phyloP scores from a whole-genome alignment of 371 early-diverging fungal genomes.

The Dichotomocladium elegans region DNA sequence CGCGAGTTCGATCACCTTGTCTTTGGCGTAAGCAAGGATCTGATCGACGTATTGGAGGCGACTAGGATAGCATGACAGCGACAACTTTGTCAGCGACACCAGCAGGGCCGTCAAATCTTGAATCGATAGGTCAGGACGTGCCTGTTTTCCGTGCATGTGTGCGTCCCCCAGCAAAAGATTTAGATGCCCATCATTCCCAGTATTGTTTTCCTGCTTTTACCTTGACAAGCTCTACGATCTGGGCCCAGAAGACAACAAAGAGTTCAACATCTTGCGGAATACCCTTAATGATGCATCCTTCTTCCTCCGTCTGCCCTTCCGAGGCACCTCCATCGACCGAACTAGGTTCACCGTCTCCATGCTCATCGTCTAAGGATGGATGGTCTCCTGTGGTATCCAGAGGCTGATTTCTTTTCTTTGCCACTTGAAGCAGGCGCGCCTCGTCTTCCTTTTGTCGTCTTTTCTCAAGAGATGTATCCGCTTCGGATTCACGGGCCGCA shows the following conservation, averaged over 20 bases:
- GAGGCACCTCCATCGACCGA: constrained; percentile 15
- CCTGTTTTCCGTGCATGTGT: no score
- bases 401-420: no score
- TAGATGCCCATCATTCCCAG: no score
- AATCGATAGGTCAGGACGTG: constrained; percentile 83
- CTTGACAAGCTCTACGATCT: constrained; percentile 86
- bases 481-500: constrained; percentile 30
- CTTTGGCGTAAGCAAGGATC: constrained; percentile 81
- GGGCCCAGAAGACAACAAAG: constrained; percentile 93
- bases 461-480: not conserved
- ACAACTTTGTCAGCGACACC: constrained; percentile 80
- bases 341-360: constrained; percentile 17
- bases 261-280: constrained; percentile 83
- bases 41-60: constrained; percentile 80
- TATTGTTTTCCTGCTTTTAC: no score
- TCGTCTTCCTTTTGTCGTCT: constrained; percentile 2
- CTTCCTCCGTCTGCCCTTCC: constrained; percentile 9
- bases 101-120: constrained; percentile 87
- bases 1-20: constrained; percentile 49
- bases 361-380: constrained; percentile 6
- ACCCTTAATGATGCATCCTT: constrained; percentile 38
- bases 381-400: constrained; percentile 11
- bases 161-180: no score
- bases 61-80: constrained; percentile 91
- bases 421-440: not conserved